Evolutionary conservation across 139 green algal genomes (phyloP), one percentile per base, ranked within the genome.

Genomic region (Chlorella sp.): DNA sequence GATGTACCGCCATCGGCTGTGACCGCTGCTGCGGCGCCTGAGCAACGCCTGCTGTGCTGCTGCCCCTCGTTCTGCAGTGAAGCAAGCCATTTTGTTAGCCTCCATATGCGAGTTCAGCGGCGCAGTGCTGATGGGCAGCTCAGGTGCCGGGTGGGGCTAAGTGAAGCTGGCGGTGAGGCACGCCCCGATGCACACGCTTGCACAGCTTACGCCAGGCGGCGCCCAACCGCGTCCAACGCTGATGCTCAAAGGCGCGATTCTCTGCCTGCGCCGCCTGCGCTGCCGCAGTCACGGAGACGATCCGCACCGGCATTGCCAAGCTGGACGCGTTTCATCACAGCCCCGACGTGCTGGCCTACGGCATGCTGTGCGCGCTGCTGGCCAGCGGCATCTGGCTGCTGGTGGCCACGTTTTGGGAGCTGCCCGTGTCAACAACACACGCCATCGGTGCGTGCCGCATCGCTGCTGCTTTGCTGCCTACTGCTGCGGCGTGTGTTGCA

Each of bases 361-460:
- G 28, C 72, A 62, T 78, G 28, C 34, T 92, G 51, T 92, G 87
- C 64, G 87, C 87, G 3, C 65, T 94, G 46, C 51, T 85, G 6
- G 88, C 90, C 0, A 87, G 91, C 14, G 90, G 86, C 32, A 46
- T 91, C 40, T 94, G 89, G 89, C 81, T 94, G 7, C 54, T 40
- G 88, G 92, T 41, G 90, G 91, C 36, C 90, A 92, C 82, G 40
- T 93, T 16, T 56, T 86, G 94, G 73, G 89, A 94, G 46, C 77
- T 91, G 41, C 88, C 88, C 54, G 86, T 92, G 43, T 92, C 86
- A 41, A 92, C 86, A 48, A 90, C 89, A 17, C 89, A 92, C 48
- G 79, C 84, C 69, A 89, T 90, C 62, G 51, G 51, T 60, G 51
- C 51, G 51, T n/a, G n/a, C n/a, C n/a, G n/a, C n/a, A n/a, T n/a